phyloP scores from a whole-genome alignment of 1,139 yeast genomes.

The Tardiomyces blankii region DNA sequence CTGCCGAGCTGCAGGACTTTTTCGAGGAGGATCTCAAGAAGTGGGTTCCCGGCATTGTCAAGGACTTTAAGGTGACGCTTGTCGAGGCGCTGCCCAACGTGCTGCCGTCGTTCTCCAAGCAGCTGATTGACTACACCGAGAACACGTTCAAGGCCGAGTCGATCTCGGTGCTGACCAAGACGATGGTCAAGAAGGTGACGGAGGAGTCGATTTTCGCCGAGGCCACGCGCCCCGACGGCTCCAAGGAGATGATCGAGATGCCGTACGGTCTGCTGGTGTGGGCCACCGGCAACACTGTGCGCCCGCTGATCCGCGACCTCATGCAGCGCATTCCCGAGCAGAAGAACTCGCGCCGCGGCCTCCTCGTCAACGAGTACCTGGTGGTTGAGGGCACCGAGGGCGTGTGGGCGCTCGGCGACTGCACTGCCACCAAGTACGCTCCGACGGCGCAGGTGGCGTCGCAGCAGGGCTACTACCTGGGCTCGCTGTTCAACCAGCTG shows the following conservation, averaged over 20 bases:
- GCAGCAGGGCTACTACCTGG: slow-evolving; percentile 84
- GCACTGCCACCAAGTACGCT: slow-evolving; percentile 80
- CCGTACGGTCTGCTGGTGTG: slow-evolving; percentile 91
- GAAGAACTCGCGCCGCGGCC: slow-evolving; percentile 80
- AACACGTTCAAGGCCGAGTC: slow-evolving; percentile 69
- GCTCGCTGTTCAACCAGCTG: slow-evolving; percentile 54
- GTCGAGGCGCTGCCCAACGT: slow-evolving; percentile 91
- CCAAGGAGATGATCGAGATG: slow-evolving; percentile 45
- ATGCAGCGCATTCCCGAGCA: slow-evolving; percentile 68
- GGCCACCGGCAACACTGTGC: slow-evolving; percentile 96
- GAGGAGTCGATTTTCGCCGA: slow-evolving; percentile 58
- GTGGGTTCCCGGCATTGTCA: slow-evolving; percentile 81
- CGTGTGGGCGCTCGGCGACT: slow-evolving; percentile 87
- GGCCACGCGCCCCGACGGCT: slow-evolving; percentile 57
- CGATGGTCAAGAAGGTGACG: slow-evolving; percentile 81
- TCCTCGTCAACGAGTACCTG: slow-evolving; percentile 71
- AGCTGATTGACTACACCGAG: slow-evolving; percentile 75
- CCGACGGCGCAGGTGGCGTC: slow-evolving; percentile 98
- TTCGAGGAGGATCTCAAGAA: slow-evolving; percentile 80
- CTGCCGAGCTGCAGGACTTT: slow-evolving; percentile 91
- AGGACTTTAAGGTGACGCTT: slow-evolving; percentile 70
- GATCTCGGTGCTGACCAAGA: slow-evolving; percentile 67
- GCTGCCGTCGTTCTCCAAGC: slow-evolving; percentile 75
- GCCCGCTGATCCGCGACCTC: slow-evolving; percentile 61
- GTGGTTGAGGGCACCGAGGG: slow-evolving; percentile 78